phyloP scores from a whole-genome alignment of 495 filamentous ascomycete species.

The Podospora appendiculata region DNA sequence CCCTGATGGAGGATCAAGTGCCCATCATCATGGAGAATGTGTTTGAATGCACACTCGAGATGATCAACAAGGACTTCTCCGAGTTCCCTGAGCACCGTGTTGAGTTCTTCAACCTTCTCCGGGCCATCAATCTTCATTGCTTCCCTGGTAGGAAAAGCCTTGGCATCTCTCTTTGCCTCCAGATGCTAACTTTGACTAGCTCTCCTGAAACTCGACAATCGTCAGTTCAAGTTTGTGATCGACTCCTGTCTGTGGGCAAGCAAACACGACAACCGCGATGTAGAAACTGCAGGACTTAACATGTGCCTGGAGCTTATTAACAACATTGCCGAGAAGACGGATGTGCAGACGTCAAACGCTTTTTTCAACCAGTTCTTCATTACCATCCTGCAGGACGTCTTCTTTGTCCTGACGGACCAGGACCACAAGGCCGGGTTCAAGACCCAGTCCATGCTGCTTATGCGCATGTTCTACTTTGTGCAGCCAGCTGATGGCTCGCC shows the following conservation, averaged over 20 bases:
- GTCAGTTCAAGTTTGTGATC: conserved; percentile 98
- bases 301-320: conserved; percentile 98
- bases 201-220: conserved; percentile 83
- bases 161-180: no score
- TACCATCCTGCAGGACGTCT: conserved; percentile 91
- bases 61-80: conserved; percentile 99
- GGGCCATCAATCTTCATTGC: conserved; percentile 93
- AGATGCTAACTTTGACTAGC: conserved; percentile 31
- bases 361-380: conserved; percentile 98
- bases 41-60: conserved; percentile 96
- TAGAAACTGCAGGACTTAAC: conserved; percentile 93
- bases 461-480: conserved; percentile 93
- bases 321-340: conserved; percentile 88
- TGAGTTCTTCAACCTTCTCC: conserved; percentile 93
- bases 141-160: conserved; percentile 51
- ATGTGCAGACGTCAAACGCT: conserved; percentile 72
- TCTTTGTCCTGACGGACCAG: conserved; percentile 95
- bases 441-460: conserved; percentile 84
- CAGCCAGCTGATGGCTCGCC: conserved; percentile 50
- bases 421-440: conserved; percentile 99
- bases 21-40: conserved; percentile 97
- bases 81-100: conserved; percentile 98
- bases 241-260: conserved; percentile 99
- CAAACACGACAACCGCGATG: conserved; percentile 98
- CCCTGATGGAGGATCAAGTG: conserved; percentile 95